phyloP scores from a whole-genome alignment of 139 green algal genomes.

The Astrephomene gubernaculifera region DNA sequence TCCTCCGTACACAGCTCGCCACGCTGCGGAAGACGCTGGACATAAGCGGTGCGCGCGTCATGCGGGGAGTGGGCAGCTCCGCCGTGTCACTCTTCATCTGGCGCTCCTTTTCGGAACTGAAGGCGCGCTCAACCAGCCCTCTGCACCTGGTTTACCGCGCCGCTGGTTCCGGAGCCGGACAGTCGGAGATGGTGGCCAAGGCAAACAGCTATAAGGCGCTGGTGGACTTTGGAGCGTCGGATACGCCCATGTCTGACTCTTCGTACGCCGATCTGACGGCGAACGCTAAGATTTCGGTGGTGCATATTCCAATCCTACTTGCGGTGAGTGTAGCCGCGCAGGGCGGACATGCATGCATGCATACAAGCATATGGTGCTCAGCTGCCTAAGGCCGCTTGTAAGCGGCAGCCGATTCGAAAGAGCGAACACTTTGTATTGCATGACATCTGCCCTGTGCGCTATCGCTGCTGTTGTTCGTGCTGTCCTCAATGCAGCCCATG shows the following conservation, averaged over 20 bases:
- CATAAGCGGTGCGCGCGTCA: background rate
- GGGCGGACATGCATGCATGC: too few relatives aligned
- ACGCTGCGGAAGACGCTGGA: background rate
- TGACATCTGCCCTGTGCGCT: too few relatives aligned
- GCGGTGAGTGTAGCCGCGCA: background rate
- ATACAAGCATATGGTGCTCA: too few relatives aligned
- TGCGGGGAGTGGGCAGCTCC: slow-evolving; percentile 45
- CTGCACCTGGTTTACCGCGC: slow-evolving; percentile 50
- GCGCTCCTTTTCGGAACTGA: slow-evolving; percentile 39
- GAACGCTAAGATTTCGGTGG: slow-evolving; percentile 33
- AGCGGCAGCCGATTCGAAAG: too few relatives aligned
- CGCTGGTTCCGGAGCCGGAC: background rate
- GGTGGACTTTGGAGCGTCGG: slow-evolving; percentile 42
- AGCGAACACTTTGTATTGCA: too few relatives aligned
- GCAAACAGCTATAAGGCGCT: slow-evolving; percentile 6
- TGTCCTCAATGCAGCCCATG: slow-evolving; percentile 52
- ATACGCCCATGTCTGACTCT: slow-evolving; percentile 46
- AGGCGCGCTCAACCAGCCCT: slow-evolving; percentile 14
- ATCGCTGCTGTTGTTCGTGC: too few relatives aligned
- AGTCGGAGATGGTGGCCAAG: slow-evolving; percentile 29
- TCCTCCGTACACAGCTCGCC: background rate
- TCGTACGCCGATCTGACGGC: slow-evolving; percentile 20
- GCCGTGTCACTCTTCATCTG: slow-evolving; percentile 52
- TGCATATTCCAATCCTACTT: slow-evolving; percentile 49
- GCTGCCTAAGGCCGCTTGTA: too few relatives aligned